Percentiles rank a stretch among this genome's conserved stretches.
Evolutionary conservation across 192 early-diverging fungal genomes (phyloP).

Genomic region (Coemansia sp.): DNA sequence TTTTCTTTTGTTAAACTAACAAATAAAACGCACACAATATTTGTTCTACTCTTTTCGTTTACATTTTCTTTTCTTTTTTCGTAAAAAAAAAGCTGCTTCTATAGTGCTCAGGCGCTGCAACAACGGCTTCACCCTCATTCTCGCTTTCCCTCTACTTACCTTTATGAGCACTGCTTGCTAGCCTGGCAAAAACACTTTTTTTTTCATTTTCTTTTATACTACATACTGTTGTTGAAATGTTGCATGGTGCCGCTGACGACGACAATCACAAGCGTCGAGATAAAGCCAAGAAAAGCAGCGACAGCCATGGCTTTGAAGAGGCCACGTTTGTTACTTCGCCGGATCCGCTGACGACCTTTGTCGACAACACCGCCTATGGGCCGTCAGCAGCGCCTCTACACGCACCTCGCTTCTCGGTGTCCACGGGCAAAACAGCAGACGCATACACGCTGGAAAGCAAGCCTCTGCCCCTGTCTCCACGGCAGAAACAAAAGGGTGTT

Average conservation of each 20-base stretch:
- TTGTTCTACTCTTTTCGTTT: no score
- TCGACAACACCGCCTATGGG: neutral
- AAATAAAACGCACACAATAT: no score
- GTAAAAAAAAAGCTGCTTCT: no score
- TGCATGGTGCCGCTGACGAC: constrained; percentile 3
- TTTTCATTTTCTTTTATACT: neutral
- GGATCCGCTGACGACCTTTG: neutral
- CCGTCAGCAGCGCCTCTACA: constrained; percentile 18
- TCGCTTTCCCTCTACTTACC: no score
- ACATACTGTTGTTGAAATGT: neutral
- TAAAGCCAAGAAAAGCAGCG: constrained; percentile 11
- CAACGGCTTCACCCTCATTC: no score
- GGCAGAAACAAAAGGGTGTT: neutral
- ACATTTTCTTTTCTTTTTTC: no score
- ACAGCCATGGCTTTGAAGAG: constrained; percentile 34
- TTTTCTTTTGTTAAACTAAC: neutral
- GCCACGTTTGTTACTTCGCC: constrained; percentile 35
- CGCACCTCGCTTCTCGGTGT: constrained; percentile 30
- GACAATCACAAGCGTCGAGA: neutral
- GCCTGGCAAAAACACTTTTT: neutral
- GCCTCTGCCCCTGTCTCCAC: neutral
- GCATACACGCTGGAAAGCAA: neutral
- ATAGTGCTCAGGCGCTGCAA: no score
- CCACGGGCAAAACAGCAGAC: neutral
- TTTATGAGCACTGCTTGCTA: neutral